Base-by-base conservation (phyloP, 495 filamentous ascomycete species). In the Podospora tetraspora region DNA sequence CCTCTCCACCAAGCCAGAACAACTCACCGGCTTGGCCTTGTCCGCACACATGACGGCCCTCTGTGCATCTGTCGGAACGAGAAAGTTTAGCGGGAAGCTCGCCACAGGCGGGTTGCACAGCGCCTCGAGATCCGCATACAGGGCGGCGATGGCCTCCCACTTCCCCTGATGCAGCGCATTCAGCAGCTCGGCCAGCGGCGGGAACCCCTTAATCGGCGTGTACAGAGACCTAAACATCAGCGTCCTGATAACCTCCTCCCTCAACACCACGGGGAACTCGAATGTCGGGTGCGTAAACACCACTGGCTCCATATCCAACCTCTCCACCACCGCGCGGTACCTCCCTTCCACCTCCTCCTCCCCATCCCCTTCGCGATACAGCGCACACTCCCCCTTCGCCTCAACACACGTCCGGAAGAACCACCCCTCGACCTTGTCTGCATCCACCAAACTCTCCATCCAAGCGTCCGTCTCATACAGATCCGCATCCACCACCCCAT, bases 41-140 rank as follows among this genome's bases (percentile, higher is more conserved):
- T 86, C 84, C 24, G 76, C 71, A 62, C 84, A 86, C 67, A 79
- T 79, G 57, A 86, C 80, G 1, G 77, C 78, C 19, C 71, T 71
- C 59, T 77, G 75, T 0, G 79, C 78, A 37, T 85, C 82, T 43
- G 82, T 81, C 0, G 43, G 43, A n/a, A 83, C 79, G 74, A 82
- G 83, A 3, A 75, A 79, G 2, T 82, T 73, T 13, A 84, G 62
- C 21, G 84, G 81, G 11, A 32, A 25, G 3, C 30, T 8, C 16
- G 16, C 43, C 6, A n/a, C 56, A 3, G 83, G 11, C 4, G 77
- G 66, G 73, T 63, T 79, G 78, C 61, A 84, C 71, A 59, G 57
- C 63, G 57, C 59, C 37, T 66, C 74, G 66, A 64, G 79, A 64
- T 66, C 70, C 21, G 63, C 61, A 24, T 65, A 72, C 57, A 75